Conservation (phyloP, 176 grass and related monocot genomes). For the Avena insularis region DNA sequence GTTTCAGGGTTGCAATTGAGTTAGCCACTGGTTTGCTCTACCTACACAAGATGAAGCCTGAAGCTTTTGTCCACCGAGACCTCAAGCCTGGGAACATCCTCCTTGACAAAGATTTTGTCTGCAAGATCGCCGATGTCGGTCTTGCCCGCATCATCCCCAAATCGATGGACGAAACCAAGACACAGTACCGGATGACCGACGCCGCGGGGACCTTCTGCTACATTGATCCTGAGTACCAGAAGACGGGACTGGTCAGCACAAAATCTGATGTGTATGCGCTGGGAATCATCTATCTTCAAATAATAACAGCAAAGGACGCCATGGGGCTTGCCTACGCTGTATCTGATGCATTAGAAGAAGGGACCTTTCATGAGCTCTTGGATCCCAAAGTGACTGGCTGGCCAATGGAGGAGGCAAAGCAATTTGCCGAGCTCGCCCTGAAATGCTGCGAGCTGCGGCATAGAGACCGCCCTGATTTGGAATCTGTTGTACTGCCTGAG, state of each 20-base stretch:
- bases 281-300: constrained; percentile 78
- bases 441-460: constrained; percentile 79
- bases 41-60: constrained; percentile 78
- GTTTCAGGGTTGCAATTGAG: constrained; percentile 81
- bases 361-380: constrained; percentile 54
- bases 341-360: constrained; percentile 63
- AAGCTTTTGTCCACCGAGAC: constrained; percentile 87
- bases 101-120: constrained; percentile 53
- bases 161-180: constrained; percentile 45
- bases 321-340: constrained; percentile 82
- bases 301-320: constrained; percentile 64
- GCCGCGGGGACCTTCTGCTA: constrained; percentile 88
- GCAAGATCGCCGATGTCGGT: constrained; percentile 85
- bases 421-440: constrained; percentile 64
- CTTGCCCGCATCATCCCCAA: constrained; percentile 77
- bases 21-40: constrained; percentile 75
- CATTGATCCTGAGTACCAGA: constrained; percentile 96
- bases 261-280: constrained; percentile 90
- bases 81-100: constrained; percentile 95
- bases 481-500: constrained; percentile 68
- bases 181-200: constrained; percentile 72
- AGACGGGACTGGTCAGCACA: constrained; percentile 72
- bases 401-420: constrained; percentile 59
- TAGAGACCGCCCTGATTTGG: constrained; percentile 72
- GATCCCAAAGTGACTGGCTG: constrained; percentile 64